Conservation (phyloP, 306 rosid species). For the Vachellia collinsii region DNA sequence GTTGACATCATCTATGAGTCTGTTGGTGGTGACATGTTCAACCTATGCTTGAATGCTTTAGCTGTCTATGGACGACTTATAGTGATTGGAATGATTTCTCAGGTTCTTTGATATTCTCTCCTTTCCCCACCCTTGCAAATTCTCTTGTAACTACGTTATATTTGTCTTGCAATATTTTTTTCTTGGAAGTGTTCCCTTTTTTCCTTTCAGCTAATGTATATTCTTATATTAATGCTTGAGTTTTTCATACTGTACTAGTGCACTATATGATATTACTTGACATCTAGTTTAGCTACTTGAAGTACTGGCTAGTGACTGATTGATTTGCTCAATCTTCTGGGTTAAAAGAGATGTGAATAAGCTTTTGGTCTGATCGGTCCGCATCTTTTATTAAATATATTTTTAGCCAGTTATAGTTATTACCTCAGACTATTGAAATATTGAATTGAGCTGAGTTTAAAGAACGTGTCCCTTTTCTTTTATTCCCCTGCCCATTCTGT, state of each 20-base stretch:
- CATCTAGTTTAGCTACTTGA: not conserved
- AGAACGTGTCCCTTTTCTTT: not conserved
- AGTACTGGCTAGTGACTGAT: slow-evolving; percentile 14
- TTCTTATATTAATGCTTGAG: not conserved
- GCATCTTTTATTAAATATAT: not conserved
- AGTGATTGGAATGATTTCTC: slow-evolving; percentile 97
- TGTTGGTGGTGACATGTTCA: slow-evolving; percentile 94
- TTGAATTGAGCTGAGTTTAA: slow-evolving; percentile 1
- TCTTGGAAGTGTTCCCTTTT: not conserved
- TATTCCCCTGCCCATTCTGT: not conserved
- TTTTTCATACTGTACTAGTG: not conserved
- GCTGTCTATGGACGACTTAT: slow-evolving; percentile 81
- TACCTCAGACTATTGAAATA: not conserved
- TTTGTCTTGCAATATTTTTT: not conserved
- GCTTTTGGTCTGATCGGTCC: not conserved
- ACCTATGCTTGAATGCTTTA: slow-evolving; percentile 84
- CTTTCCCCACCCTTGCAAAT: slow-evolving; percentile 2
- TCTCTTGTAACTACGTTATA: slow-evolving; percentile 11
- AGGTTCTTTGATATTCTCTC: slow-evolving; percentile 55
- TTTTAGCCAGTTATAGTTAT: not conserved
- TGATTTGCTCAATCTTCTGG: slow-evolving; percentile 6
- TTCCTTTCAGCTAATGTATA: not conserved
- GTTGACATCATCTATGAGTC: slow-evolving; percentile 90
- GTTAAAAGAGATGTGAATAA: not conserved
- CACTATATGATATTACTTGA: not conserved